phyloP scores from a whole-genome alignment of 2,329 filamentous ascomycete species.

The Aureobasidium sp. region DNA sequence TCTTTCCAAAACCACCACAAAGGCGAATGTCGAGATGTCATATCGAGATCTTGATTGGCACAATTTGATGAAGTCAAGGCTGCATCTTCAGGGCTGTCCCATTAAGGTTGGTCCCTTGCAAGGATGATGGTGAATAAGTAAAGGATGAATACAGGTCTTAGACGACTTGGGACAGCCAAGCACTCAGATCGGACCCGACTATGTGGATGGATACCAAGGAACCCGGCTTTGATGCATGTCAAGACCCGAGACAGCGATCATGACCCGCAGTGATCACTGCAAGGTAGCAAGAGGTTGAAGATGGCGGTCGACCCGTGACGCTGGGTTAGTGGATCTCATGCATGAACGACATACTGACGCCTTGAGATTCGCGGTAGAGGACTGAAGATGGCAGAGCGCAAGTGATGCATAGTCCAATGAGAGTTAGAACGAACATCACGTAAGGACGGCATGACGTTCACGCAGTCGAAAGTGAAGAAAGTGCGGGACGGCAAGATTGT shows the following conservation, averaged over 20 bases:
- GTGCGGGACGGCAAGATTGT: neutral
- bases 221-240: neutral
- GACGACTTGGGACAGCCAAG: neutral
- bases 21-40: neutral
- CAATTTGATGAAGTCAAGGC: neutral
- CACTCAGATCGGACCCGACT: neutral
- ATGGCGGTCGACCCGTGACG: neutral
- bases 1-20: neutral
- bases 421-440: neutral
- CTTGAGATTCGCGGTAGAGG: neutral
- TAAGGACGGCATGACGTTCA: neutral
- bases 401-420: neutral
- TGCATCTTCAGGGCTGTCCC: neutral
- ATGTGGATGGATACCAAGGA: neutral
- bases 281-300: neutral
- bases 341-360: neutral
- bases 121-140: neutral
- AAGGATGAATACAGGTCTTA: neutral
- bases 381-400: neutral
- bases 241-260: neutral
- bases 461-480: neutral
- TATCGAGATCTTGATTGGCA: neutral
- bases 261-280: neutral
- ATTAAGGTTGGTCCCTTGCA: neutral
- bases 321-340: neutral